These are phyloP conservation scores for Aciculoconidium aculeatum DNA, from an alignment of 805 yeast genomes.

Conservation along the genomic window DNA sequence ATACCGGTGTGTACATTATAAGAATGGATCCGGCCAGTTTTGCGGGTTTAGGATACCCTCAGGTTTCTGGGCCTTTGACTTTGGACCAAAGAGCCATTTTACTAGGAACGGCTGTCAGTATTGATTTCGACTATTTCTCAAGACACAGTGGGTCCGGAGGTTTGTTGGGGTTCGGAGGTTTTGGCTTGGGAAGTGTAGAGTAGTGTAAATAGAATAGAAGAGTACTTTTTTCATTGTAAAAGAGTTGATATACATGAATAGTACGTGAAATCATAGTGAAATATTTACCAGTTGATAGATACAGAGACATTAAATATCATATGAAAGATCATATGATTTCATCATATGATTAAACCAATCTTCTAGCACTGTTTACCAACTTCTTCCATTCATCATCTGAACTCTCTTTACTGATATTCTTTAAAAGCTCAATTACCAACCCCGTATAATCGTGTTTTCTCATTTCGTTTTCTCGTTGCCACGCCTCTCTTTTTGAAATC, in stretches of 20 bases:
- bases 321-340: too few relatives aligned
- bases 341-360: too few relatives aligned
- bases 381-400: slow-evolving; percentile 37
- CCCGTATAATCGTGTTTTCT: slow-evolving; percentile 52
- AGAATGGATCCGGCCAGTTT: slow-evolving; percentile 75
- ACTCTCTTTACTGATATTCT: slow-evolving; percentile 29
- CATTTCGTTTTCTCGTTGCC: slow-evolving; percentile 51
- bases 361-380: slow-evolving; percentile 20
- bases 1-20: slow-evolving; percentile 86
- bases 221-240: slow-evolving; percentile 5
- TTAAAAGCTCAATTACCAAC: slow-evolving; percentile 41
- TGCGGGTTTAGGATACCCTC: slow-evolving; percentile 52
- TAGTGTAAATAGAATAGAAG: too few relatives aligned
- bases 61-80: slow-evolving; percentile 49
- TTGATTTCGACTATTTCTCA: slow-evolving; percentile 96
- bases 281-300: too few relatives aligned
- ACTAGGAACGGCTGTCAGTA: slow-evolving; percentile 82
- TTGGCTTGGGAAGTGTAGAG: too few relatives aligned
- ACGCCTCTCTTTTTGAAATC: slow-evolving; percentile 40
- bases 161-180: slow-evolving; percentile 32
- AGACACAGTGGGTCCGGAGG: slow-evolving; percentile 61
- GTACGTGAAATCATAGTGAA: background rate
- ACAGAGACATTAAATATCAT: too few relatives aligned
- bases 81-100: slow-evolving; percentile 82
- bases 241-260: background rate